phyloP scores from a whole-genome alignment of 2,329 filamentous ascomycete genomes.

The Fusarium mexicanum region DNA sequence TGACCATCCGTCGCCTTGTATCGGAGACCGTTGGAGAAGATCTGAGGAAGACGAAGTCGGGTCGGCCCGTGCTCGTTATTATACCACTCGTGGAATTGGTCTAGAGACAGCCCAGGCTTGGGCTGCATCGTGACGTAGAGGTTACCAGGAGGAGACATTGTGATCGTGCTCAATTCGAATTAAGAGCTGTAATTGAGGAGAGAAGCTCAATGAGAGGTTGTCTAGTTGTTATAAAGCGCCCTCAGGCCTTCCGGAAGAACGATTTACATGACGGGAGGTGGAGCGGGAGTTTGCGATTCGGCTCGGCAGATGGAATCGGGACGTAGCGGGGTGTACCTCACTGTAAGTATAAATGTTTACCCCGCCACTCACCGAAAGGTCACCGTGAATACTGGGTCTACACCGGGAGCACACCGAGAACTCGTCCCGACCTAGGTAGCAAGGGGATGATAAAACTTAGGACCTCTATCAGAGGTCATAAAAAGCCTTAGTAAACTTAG shows the following conservation, averaged over 20 bases:
- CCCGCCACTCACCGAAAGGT: constrained; percentile 38
- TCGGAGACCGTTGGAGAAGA: constrained; percentile 80
- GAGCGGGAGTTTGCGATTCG: constrained; percentile 33
- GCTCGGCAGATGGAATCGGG: constrained; percentile 47
- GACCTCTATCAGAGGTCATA: accelerated
- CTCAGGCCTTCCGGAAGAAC: constrained; percentile 38
- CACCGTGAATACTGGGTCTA: constrained; percentile 5
- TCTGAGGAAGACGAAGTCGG: constrained; percentile 78
- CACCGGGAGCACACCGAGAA: constrained; percentile 14
- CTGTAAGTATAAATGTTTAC: constrained; percentile 43
- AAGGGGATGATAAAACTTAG: too few relatives aligned
- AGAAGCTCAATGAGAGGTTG: not conserved
- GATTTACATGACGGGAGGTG: constrained; percentile 41
- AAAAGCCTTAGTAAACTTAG: too few relatives aligned
- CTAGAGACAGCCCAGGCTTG: constrained; percentile 67
- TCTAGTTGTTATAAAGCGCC: constrained; percentile 4
- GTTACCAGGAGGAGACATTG: constrained; percentile 67
- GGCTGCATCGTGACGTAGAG: constrained; percentile 91
- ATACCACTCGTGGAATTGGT: constrained; percentile 91
- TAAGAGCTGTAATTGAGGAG: not conserved
- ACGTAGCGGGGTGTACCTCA: constrained; percentile 19
- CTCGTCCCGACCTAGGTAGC: not conserved
- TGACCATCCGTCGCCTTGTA: constrained; percentile 74
- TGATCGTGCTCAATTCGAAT: not conserved
- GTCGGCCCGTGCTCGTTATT: constrained; percentile 91